A percentile compares a stretch with the other conserved stretches of the same genome.
Evolutionary conservation across 148 eudicot species (phyloP).

Genomic region (Silene latifolia): DNA sequence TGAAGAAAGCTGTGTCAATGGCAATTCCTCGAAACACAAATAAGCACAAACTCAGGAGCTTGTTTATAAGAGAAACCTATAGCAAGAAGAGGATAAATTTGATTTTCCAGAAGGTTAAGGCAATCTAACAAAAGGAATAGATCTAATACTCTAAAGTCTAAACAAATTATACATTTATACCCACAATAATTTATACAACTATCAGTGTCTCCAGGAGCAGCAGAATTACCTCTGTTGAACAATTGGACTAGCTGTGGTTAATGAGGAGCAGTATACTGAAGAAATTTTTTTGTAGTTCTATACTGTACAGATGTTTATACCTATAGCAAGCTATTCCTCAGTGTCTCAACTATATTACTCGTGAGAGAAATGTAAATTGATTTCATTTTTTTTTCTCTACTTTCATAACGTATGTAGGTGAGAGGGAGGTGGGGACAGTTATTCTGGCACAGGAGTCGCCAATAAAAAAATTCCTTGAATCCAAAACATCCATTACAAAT

Average conservation of each 20-base stretch:
- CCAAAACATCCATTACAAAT: neutral
- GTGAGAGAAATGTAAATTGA: neutral
- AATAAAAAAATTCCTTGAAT: neutral
- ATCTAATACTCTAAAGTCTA: neutral
- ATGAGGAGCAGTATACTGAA: neutral
- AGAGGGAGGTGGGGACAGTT: neutral
- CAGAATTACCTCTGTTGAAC: neutral
- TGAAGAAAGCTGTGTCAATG: slow-evolving; percentile 25
- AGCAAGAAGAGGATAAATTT: neutral
- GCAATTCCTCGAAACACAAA: slow-evolving; percentile 9
- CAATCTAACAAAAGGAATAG: neutral
- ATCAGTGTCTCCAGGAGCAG: neutral
- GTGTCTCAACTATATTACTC: neutral
- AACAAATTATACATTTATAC: neutral
- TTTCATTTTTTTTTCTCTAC: neutral
- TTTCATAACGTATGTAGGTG: neutral
- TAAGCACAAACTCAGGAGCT: slow-evolving; percentile 1
- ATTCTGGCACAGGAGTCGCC: neutral
- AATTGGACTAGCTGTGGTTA: neutral
- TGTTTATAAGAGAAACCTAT: neutral
- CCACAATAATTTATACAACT: neutral
- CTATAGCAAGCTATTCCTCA: slow-evolving; percentile 10
- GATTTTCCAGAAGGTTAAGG: neutral
- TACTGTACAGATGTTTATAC: neutral
- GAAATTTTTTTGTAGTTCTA: neutral